Conservation (phyloP, 2,329 filamentous ascomycete species). For the Hypoxylon sp. region DNA sequence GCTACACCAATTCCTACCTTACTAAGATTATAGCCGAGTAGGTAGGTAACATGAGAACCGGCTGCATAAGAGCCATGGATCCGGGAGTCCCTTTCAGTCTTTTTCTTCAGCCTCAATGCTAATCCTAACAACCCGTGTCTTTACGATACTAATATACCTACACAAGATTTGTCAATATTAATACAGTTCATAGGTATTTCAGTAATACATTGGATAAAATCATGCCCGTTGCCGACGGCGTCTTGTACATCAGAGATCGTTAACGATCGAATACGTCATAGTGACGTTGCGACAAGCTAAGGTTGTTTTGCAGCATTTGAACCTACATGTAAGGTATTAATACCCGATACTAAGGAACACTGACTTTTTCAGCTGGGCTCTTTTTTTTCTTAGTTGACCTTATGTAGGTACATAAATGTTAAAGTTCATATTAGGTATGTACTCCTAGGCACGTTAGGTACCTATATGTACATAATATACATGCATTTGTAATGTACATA, state of each 20-base stretch:
- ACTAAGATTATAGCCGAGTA: conserved; percentile 1
- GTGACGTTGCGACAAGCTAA: conserved; percentile 24
- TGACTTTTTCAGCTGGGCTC: no score
- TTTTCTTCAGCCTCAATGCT: conserved; percentile 38
- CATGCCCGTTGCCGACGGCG: neutral
- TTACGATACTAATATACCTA: neutral
- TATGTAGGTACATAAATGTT: no score
- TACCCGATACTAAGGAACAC: neutral
- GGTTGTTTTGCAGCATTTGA: neutral
- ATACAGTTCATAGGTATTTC: neutral
- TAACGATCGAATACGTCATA: conserved; percentile 29
- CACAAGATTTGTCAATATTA: neutral
- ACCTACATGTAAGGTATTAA: no score
- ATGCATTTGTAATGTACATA: no score
- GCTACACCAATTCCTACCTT: neutral
- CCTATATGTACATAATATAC: no score
- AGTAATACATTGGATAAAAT: neutral
- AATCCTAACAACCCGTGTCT: conserved; percentile 17
- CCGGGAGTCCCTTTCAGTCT: conserved; percentile 11
- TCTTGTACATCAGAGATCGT: neutral
- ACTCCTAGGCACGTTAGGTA: no score
- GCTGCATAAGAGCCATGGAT: conserved; percentile 23
- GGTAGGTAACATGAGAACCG: neutral
- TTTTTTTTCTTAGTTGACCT: no score
- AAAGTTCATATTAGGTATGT: no score